Conservation (phyloP, 345 rosid species). For the Trapa bicornis region DNA sequence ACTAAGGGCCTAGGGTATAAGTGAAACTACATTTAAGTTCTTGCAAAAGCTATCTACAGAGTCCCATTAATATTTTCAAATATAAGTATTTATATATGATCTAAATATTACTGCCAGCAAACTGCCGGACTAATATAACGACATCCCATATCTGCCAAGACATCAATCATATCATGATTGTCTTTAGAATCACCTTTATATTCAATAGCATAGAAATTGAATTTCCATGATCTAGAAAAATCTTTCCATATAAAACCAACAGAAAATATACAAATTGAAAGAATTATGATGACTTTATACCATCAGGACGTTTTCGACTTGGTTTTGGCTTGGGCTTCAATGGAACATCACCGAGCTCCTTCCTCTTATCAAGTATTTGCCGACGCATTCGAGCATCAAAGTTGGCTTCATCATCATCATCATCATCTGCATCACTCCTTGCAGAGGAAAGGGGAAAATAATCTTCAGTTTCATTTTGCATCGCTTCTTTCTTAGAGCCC, state of each 20-base stretch:
- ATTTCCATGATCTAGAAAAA: neutral
- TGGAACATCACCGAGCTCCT: conserved; percentile 44
- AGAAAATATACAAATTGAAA: neutral
- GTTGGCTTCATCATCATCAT: conserved; percentile 39
- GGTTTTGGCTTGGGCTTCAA: conserved; percentile 9
- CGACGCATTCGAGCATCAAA: conserved; percentile 89
- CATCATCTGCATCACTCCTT: conserved; percentile 26
- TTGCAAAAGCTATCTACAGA: neutral
- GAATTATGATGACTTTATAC: conserved; percentile 2
- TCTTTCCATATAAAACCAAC: neutral
- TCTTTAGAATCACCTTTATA: neutral
- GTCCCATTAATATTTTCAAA: neutral
- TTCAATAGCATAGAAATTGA: neutral
- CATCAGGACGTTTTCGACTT: conserved; percentile 10
- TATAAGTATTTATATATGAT: neutral
- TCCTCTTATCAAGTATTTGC: conserved; percentile 51
- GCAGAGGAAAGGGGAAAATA: conserved; percentile 18
- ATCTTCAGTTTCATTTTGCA: conserved; percentile 30
- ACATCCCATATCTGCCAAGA: neutral
- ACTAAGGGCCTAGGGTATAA: neutral
- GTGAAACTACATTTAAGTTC: neutral
- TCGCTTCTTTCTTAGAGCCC: conserved; percentile 48
- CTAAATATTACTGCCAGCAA: neutral
- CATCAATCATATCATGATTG: neutral
- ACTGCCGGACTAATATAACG: neutral